phyloP scores from a whole-genome alignment of 495 filamentous ascomycete species.

The Aspergillus olivimuriae region DNA sequence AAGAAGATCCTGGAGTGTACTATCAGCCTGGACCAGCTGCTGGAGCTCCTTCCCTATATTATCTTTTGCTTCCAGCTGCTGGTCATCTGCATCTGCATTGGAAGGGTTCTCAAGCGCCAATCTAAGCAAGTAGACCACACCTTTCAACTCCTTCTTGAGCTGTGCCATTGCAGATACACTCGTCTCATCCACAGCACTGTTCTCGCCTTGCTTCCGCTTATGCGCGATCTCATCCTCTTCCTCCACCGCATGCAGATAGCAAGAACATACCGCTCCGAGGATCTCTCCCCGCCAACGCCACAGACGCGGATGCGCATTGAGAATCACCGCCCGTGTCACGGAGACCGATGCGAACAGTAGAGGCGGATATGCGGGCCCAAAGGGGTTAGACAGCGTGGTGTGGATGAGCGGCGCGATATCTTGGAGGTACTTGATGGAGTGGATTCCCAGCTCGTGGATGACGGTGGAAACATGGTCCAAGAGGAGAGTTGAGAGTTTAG shows the following conservation, averaged over 20 bases:
- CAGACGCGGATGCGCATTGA: slow-evolving; percentile 69
- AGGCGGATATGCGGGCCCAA: slow-evolving; percentile 51
- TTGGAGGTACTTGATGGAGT: slow-evolving; percentile 69
- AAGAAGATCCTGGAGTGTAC: slow-evolving; percentile 25
- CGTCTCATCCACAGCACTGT: background rate
- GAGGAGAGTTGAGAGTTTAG: slow-evolving; percentile 45
- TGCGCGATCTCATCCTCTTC: slow-evolving; percentile 26
- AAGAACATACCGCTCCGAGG: slow-evolving; percentile 53
- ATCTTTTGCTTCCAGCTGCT: slow-evolving; percentile 20
- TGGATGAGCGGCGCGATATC: slow-evolving; percentile 64
- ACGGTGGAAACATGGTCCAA: slow-evolving; percentile 48
- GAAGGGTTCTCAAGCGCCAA: slow-evolving; percentile 28
- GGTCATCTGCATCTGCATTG: slow-evolving; percentile 8
- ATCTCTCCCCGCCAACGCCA: slow-evolving; percentile 61
- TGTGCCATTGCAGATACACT: slow-evolving; percentile 9
- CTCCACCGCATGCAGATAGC: slow-evolving; percentile 58
- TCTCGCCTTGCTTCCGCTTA: background rate
- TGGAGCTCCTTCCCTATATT: slow-evolving; percentile 26
- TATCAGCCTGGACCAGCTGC: slow-evolving; percentile 32
- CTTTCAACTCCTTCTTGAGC: slow-evolving; percentile 44
- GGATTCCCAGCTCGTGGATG: slow-evolving; percentile 56
- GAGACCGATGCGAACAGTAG: slow-evolving; percentile 48
- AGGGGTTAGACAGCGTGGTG: slow-evolving; percentile 60
- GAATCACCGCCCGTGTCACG: slow-evolving; percentile 52
- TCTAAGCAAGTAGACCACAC: slow-evolving; percentile 30